Evolutionary conservation across 768 basidiomycete species (phyloP), one percentile per base, ranked within the genome.

Genomic region (Russula sp.): DNA sequence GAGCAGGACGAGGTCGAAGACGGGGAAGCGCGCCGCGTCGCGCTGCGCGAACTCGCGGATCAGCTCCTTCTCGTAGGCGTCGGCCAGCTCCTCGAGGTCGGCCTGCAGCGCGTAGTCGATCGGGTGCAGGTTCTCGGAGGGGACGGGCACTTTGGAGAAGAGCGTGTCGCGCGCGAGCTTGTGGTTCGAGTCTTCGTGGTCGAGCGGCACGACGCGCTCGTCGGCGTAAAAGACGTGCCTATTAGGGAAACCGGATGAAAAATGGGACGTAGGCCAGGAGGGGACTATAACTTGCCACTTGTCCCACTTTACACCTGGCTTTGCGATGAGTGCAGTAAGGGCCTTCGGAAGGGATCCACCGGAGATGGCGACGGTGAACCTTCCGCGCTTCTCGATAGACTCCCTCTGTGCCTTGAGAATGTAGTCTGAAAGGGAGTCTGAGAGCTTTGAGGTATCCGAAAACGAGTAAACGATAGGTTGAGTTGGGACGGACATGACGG

Each of bases 201-300:
- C 88, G 72, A 97, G 85, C 8, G 94, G 93, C 27, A 99, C 97
- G 65, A 86, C 84, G 58, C 97, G 90, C 77, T 99, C 97, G 75
- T 99, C 97, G 35, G 87, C 93, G 71, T 97, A 99, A 77, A 89
- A 99, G 70, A 98, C 86, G 67, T 98, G 94, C 97, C 96, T 98
- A 73, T 35, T 49, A 16, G 39, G 48, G 35, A 64, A 48, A 57
- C 10, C 2, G 0, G 50, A 48, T 18, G 20, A 52, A 56, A 6
- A 27, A n/a, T 32, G 10, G 44, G 6, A 40, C 50, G 20, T n/a
- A 49, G 3, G 8, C 1, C 9, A 16, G 20, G 32, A 16, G 10
- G 14, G 11, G 8, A n/a, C 54, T 4, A 40, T 7, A 3, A 50
- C 80, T 63, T 68, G 93, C 96, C 97, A 99, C 74, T 91, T 91